Base-by-base conservation (phyloP, 192 early-diverging fungal species). In the Glomus cerebriforme region DNA sequence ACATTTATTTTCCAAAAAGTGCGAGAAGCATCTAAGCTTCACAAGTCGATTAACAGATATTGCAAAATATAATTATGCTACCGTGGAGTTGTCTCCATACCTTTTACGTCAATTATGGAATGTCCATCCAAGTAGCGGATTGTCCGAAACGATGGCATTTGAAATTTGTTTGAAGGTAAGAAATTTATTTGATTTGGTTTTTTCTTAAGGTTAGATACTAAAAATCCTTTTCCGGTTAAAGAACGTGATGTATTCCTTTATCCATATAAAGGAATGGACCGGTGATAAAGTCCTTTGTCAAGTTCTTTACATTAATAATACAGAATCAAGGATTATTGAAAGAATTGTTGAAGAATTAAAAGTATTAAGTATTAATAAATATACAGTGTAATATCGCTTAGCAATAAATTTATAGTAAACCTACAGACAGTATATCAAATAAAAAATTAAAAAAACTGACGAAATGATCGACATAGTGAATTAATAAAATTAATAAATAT, bases 71-170 rank as follows among this genome's bases (percentile, higher is more conserved):
- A 54, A 19, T 43, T 10, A 43, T 54, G 17, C 17, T 19, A 54
- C 17, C 15, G 64, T 66, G 29, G 27, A 27, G 17, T 27, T 66
- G 8, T 34, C 64, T 32, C 27, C 64, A 8, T 66, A 27, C 29
- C 26, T 66, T 27, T 34, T 66, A 17, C 64, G 64, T 6, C 64
- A 66, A 29, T 34, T 66, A 66, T 66, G 64, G 64, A 66, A 66
- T 66, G 64, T 66, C 5, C 64, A 66, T 27, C 64, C 64, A 66
- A 32, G 64, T 66, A 34, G 34, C 29, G 64, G 64, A 27, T 32
- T 66, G 2, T 27, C 27, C 19, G 64, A 66, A 34, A 24, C 29
- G 27, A 66, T 34, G 34, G 10, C n/a, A 32, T 66, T 66, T 34
- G 64, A 66, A 26, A 27, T 66, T 2, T 3, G 17, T 54, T 54